Evolutionary conservation across 495 filamentous ascomycete species (phyloP), one percentile per base, ranked within the genome.

Genomic region (Aspergillus indologenus): DNA sequence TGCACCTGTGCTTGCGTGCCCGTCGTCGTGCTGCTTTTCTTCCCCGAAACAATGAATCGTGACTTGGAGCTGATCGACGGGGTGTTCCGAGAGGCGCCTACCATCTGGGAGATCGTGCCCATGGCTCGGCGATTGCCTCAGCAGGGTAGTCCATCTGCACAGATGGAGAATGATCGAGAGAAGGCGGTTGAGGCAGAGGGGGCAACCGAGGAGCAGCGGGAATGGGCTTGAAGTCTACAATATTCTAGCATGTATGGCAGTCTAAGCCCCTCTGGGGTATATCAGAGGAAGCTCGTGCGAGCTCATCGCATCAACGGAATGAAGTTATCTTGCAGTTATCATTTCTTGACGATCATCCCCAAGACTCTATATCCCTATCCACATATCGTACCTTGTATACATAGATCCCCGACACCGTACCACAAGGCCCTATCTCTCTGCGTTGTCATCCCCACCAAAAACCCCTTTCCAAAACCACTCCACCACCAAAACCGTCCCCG

Each of bases 51-150:
- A 2, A 79, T 79, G 15, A 79, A 79, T 58, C 80, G 84, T 26
- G 80, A 76, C 3, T 72, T 87, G n/a, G 84, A 87, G 63, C 82
- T 85, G 65, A 81, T 87, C 72, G 84, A 87, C 64, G 65, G 64
- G 57, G 84, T 87, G 56, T 87, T 87, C 74, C 75, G 74, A 57
- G 84, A 84, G 61, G 57, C 57, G 23, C 24, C 57, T 0, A 52
- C 57, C 1, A 45, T 59, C 12, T 45, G 7, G 53, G 40, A 45
- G 1, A 55, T 55, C 20, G 54, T 53, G 22, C 54, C 45, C 34
- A 61, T 61, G 59, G 59, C 59, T 14, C n/a, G 42, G 42, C 3
- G 3, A 1, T 20, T 55, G 14, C 53, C 53, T 17, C 20, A 19
- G 5, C 3, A 15, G 1, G n/a, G 22, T 1, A 5, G 2, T 22